phyloP scores from a whole-genome alignment of 2,329 filamentous ascomycete species.

The Mycosphaerella arachidis region DNA sequence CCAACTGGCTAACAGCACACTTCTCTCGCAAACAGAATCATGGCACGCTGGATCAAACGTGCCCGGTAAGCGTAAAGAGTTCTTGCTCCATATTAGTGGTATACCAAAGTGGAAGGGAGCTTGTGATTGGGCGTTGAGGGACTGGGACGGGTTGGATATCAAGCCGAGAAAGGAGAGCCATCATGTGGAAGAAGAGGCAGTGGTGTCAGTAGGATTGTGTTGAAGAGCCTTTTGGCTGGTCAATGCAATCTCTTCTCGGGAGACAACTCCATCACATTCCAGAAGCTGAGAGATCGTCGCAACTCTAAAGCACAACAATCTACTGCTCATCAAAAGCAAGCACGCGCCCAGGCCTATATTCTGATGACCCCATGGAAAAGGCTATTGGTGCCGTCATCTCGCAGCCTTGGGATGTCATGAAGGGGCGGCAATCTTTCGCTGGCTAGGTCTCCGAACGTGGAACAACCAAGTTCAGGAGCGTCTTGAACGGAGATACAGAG shows the following conservation, averaged over 20 bases:
- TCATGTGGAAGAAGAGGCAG: too few species aligned
- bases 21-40: constrained; percentile 20
- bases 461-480: background rate
- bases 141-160: constrained; percentile 9
- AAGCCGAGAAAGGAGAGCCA: too few species aligned
- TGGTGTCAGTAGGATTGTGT: too few species aligned
- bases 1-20: constrained; percentile 19
- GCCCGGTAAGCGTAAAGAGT: constrained; percentile 42
- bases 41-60: constrained; percentile 40
- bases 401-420: background rate
- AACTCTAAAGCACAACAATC: too few species aligned
- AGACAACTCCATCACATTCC: too few species aligned
- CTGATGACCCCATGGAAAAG: too few species aligned
- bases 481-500: background rate
- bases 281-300: too few species aligned
- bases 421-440: background rate
- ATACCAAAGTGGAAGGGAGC: constrained; percentile 10
- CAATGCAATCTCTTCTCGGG: too few species aligned
- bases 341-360: too few species aligned
- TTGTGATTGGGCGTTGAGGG: constrained; percentile 5
- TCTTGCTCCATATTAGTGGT: constrained; percentile 27
- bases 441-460: background rate
- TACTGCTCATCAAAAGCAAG: too few species aligned
- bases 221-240: too few species aligned
- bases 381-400: too few species aligned